Evolutionary conservation across 31 red algal genomes (phyloP).

Genomic region (Asparagopsis taxiformis): DNA sequence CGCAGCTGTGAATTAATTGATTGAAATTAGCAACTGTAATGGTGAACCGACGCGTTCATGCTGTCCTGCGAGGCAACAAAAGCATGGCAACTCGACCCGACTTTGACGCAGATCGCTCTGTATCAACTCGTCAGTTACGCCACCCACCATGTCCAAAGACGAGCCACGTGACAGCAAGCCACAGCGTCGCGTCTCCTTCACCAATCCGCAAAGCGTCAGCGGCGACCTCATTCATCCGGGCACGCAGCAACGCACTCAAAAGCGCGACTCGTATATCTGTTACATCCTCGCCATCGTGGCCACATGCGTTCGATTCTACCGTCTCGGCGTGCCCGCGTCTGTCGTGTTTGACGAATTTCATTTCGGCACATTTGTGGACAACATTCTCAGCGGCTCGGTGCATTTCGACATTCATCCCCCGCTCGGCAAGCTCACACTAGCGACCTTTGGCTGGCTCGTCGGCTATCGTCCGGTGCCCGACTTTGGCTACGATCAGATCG

Average conservation of each 20-base stretch:
- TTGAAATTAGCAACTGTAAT: too few species aligned
- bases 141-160: not conserved
- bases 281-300: slow-evolving; percentile 46
- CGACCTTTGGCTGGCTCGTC: slow-evolving; percentile 62
- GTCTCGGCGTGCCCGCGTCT: slow-evolving; percentile 51
- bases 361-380: slow-evolving; percentile 94
- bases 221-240: not conserved
- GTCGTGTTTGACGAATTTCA: slow-evolving; percentile 91
- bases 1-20: too few species aligned
- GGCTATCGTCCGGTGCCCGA: slow-evolving; percentile 84
- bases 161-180: not conserved
- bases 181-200: not conserved
- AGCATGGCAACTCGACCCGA: too few species aligned
- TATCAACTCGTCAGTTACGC: too few species aligned
- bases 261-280: slow-evolving; percentile 43
- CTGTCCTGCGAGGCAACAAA: too few species aligned
- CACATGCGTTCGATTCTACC: slow-evolving; percentile 54
- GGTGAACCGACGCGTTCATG: too few species aligned
- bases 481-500: slow-evolving; percentile 81
- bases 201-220: not conserved
- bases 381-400: slow-evolving; percentile 64
- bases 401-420: slow-evolving; percentile 98
- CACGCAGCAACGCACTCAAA: not conserved
- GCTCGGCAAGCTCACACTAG: slow-evolving; percentile 89
- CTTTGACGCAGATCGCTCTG: too few species aligned